Conservation (phyloP, 805 yeast genomes). For the Metschnikowia amazonensis region DNA sequence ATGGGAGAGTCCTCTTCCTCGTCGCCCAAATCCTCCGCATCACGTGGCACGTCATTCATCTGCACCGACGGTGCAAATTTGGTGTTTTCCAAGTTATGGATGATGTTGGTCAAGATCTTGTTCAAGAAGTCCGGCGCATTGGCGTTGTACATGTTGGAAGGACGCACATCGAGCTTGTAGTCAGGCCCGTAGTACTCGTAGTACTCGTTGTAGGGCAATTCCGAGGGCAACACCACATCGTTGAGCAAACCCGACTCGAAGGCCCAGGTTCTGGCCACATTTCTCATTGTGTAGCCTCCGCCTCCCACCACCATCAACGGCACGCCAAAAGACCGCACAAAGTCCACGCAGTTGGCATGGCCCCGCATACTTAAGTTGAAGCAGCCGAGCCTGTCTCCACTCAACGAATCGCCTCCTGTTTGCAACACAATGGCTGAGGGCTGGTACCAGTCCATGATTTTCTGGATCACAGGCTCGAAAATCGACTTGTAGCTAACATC, state of each 20-base stretch:
- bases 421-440: constrained; percentile 97
- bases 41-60: constrained; percentile 83
- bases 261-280: constrained; percentile 94
- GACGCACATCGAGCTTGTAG: constrained; percentile 89
- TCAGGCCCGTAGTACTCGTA: constrained; percentile 98
- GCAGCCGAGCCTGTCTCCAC: constrained; percentile 94
- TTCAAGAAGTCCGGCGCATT: constrained; percentile 89
- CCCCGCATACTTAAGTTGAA: constrained; percentile 91
- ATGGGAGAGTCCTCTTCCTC: constrained; percentile 78
- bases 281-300: constrained; percentile 97
- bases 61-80: constrained; percentile 97
- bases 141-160: constrained; percentile 95
- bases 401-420: constrained; percentile 96
- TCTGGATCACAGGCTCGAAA: constrained; percentile 82
- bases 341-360: constrained; percentile 93
- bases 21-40: constrained; percentile 81
- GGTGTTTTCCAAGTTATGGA: constrained; percentile 79
- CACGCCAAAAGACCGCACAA: constrained; percentile 76
- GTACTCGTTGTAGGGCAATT: constrained; percentile 90
- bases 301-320: constrained; percentile 96
- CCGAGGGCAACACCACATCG: constrained; percentile 70
- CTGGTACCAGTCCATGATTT: constrained; percentile 79
- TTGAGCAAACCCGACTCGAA: constrained; percentile 87
- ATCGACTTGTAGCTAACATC: constrained; percentile 82
- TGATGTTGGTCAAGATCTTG: constrained; percentile 73